Evolutionary conservation across 257 asterid species (phyloP).

Genomic region (Fraxinus pennsylvanica): DNA sequence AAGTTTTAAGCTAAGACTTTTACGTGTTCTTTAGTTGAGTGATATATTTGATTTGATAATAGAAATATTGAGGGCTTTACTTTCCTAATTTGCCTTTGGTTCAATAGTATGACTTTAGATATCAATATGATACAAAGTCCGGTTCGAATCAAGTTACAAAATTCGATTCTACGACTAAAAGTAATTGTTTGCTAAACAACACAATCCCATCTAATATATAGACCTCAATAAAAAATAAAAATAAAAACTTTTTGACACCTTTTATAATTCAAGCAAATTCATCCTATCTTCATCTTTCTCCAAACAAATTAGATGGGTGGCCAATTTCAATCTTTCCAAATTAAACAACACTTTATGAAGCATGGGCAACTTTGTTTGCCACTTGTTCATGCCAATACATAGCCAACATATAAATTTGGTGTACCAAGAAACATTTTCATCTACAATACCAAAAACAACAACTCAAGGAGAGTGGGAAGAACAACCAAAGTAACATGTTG

Average conservation of each 20-base stretch:
- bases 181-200: neutral
- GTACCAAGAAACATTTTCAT: neutral
- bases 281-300: neutral
- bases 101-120: too few relatives aligned
- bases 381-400: conserved; percentile 18
- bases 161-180: neutral
- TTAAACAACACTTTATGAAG: conserved; percentile 24
- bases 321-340: conserved; percentile 16
- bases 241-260: neutral
- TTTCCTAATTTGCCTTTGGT: neutral
- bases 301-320: neutral
- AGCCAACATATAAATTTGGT: conserved; percentile 1
- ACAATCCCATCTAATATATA: neutral
- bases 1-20: too few relatives aligned
- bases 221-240: neutral
- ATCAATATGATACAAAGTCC: too few relatives aligned
- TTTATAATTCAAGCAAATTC: neutral
- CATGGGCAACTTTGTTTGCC: conserved; percentile 30
- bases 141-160: neutral
- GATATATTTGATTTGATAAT: too few relatives aligned
- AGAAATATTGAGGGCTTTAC: neutral
- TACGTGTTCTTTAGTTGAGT: too few relatives aligned
- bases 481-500: conserved; percentile 18
- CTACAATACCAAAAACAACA: conserved; percentile 18
- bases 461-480: conserved; percentile 26